phyloP scores from a whole-genome alignment of 768 basidiomycete genomes.

The Leccinum broughii region DNA sequence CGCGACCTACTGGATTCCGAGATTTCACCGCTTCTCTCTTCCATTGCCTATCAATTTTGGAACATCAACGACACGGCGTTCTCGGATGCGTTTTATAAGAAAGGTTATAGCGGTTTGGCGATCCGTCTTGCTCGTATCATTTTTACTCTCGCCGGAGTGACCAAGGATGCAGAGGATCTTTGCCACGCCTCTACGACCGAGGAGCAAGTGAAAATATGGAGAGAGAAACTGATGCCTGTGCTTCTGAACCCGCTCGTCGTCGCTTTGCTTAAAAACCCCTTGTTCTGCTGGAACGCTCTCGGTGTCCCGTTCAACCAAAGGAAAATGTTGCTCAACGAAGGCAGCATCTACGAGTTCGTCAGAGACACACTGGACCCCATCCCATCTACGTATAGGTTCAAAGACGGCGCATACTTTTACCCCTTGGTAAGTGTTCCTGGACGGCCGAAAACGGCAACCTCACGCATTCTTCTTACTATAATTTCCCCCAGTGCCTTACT shows the following conservation, averaged over 20 bases:
- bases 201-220: slow-evolving; percentile 67
- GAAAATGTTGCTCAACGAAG: slow-evolving; percentile 56
- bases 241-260: slow-evolving; percentile 59
- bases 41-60: slow-evolving; percentile 79
- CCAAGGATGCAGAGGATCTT: slow-evolving; percentile 52
- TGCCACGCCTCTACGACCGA: slow-evolving; percentile 53
- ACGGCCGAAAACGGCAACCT: background rate
- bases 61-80: slow-evolving; percentile 54
- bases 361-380: slow-evolving; percentile 53
- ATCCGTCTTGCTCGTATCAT: slow-evolving; percentile 59
- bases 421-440: slow-evolving; percentile 40
- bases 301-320: slow-evolving; percentile 75
- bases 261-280: slow-evolving; percentile 44
- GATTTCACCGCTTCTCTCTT: slow-evolving; percentile 68
- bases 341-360: slow-evolving; percentile 49
- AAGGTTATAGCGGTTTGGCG: slow-evolving; percentile 69
- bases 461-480: slow-evolving; percentile 2
- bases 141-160: slow-evolving; percentile 61
- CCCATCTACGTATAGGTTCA: slow-evolving; percentile 48
- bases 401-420: slow-evolving; percentile 69
- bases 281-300: slow-evolving; percentile 73
- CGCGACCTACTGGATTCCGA: slow-evolving; percentile 56
- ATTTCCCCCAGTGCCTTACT: slow-evolving; percentile 35
- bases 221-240: slow-evolving; percentile 56
- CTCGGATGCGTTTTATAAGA: slow-evolving; percentile 59